Evolutionary conservation across 2,329 filamentous ascomycete species (phyloP).

Genomic region (Ophiostoma triangulosporum): DNA sequence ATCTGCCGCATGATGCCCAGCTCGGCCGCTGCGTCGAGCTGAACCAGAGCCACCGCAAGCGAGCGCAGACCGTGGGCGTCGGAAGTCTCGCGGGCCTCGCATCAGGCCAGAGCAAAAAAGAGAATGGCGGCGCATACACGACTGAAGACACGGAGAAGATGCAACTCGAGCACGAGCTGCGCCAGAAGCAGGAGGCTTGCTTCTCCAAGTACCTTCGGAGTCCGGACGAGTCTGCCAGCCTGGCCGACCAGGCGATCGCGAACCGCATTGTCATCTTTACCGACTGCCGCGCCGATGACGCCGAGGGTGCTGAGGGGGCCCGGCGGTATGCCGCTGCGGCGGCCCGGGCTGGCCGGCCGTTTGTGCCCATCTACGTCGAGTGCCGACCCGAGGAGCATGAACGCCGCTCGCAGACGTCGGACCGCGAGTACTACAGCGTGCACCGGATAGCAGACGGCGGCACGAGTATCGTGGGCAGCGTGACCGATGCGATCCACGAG

Average conservation of each 20-base stretch:
- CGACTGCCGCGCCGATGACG: constrained; percentile 18
- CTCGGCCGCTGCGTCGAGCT: constrained; percentile 1
- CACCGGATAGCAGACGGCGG: constrained; percentile 2
- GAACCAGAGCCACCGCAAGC: background rate
- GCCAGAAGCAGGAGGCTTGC: constrained; percentile 13
- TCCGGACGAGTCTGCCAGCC: constrained; percentile 1
- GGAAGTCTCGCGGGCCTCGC: background rate
- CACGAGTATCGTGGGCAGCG: constrained; percentile 1
- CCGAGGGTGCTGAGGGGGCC: constrained; percentile 14
- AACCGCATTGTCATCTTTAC: constrained; percentile 19
- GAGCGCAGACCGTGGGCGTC: background rate
- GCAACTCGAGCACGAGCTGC: background rate
- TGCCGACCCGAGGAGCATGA: constrained; percentile 16
- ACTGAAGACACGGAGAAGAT: background rate
- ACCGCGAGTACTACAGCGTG: constrained; percentile 10
- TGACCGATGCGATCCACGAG: constrained; percentile 1
- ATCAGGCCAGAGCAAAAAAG: background rate
- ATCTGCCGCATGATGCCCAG: constrained; percentile 5
- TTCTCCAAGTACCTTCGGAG: constrained; percentile 16
- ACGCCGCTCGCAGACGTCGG: constrained; percentile 14
- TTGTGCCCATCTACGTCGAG: constrained; percentile 18
- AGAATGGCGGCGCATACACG: background rate
- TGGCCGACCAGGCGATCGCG: background rate
- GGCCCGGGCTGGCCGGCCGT: constrained; percentile 15
- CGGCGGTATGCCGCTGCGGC: constrained; percentile 17